These are phyloP conservation scores for Globisporangium nagaii DNA, from an alignment of 352 stramenopile genomes.

Conservation along the genomic window DNA sequence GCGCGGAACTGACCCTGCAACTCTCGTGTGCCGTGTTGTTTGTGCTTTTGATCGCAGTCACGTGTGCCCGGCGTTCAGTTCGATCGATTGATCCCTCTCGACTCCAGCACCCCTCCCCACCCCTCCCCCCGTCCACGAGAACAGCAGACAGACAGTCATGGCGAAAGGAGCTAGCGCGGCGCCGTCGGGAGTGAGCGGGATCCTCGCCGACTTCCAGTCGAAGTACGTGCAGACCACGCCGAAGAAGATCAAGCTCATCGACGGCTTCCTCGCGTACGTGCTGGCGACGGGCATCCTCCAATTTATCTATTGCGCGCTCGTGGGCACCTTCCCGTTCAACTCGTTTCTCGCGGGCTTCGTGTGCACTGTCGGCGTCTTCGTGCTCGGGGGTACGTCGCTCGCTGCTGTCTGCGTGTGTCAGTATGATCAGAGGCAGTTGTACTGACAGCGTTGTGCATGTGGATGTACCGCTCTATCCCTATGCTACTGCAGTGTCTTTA, in stretches of 20 bases:
- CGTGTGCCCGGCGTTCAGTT: conserved; percentile 2
- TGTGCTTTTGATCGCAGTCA: not conserved
- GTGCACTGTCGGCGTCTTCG: conserved; percentile 87
- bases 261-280: conserved; percentile 89
- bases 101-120: not conserved
- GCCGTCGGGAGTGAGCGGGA: conserved; percentile 31
- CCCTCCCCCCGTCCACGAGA: not conserved
- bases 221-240: conserved; percentile 83
- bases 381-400: conserved; percentile 64
- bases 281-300: conserved; percentile 84
- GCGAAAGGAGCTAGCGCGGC: conserved; percentile 26
- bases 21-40: not conserved
- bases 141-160: not conserved
- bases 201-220: conserved; percentile 55
- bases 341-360: conserved; percentile 90
- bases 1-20: no score
- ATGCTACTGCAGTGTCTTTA: conserved; percentile 61
- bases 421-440: not conserved
- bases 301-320: conserved; percentile 89
- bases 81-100: not conserved
- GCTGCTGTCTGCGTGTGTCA: not conserved
- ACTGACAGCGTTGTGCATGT: not conserved
- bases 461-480: not conserved
- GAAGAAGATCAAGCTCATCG: conserved; percentile 88
- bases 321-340: conserved; percentile 91